Evolutionary conservation across 257 asterid species (phyloP).

Genomic region (Solanum okadae): DNA sequence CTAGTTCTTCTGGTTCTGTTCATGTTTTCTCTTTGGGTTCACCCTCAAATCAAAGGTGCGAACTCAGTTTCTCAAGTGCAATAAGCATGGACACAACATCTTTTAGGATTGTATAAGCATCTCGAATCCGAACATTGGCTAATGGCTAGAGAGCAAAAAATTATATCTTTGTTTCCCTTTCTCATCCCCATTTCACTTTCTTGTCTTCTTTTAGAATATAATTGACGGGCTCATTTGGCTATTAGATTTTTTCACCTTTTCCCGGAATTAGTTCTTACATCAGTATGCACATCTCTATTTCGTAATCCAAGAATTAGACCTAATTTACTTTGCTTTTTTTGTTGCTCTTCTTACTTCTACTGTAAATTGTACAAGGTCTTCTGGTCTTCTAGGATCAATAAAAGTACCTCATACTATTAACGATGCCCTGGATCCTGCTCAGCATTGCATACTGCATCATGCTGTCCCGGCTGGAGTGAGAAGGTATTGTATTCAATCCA

Average conservation of each 20-base stretch:
- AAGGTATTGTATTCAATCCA: slow-evolving; percentile 33
- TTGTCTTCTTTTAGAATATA: neutral
- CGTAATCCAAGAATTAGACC: neutral
- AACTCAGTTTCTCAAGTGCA: neutral
- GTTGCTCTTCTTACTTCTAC: neutral
- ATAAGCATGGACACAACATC: neutral
- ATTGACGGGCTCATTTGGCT: neutral
- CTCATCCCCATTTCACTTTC: slow-evolving; percentile 8
- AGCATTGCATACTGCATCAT: slow-evolving; percentile 73
- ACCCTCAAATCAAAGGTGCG: slow-evolving; percentile 62
- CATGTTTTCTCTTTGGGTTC: slow-evolving; percentile 65
- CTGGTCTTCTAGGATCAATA: slow-evolving; percentile 54
- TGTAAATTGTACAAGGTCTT: neutral
- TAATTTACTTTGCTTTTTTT: neutral
- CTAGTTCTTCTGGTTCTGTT: slow-evolving; percentile 88
- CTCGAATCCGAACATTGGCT: neutral
- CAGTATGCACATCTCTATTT: neutral
- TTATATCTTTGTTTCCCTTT: neutral
- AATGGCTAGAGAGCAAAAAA: neutral
- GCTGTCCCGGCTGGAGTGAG: slow-evolving; percentile 73
- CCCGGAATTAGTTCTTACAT: neutral
- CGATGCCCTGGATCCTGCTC: slow-evolving; percentile 70
- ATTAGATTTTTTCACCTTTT: neutral
- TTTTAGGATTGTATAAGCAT: neutral
- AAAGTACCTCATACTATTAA: slow-evolving; percentile 60